Conservation (phyloP, 2,329 filamentous ascomycete species). For the Clonostachys rosea region DNA sequence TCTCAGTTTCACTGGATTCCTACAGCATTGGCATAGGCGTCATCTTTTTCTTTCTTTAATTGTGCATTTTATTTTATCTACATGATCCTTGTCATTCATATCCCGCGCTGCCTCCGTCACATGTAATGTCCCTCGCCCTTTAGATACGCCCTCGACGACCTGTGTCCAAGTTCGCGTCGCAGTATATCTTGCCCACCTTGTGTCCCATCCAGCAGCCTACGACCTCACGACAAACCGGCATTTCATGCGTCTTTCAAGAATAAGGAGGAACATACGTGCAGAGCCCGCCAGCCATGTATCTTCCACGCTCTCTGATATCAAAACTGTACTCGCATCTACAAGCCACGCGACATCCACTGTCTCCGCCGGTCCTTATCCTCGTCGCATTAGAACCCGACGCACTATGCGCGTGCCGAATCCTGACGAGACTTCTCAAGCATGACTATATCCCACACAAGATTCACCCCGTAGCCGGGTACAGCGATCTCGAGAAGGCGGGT, state of each 20-base stretch:
- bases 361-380: slow-evolving; percentile 85
- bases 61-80: neutral
- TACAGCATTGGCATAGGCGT: neutral
- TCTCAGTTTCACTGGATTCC: neutral
- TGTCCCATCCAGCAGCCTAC: too few species aligned
- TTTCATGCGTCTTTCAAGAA: too few species aligned
- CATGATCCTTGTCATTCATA: neutral
- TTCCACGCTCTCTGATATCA: slow-evolving; percentile 82
- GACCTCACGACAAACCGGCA: too few species aligned
- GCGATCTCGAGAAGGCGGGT: slow-evolving; percentile 77
- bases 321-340: slow-evolving; percentile 90
- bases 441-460: slow-evolving; percentile 99
- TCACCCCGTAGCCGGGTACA: slow-evolving; percentile 89
- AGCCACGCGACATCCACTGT: slow-evolving; percentile 80
- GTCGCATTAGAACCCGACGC: slow-evolving; percentile 93
- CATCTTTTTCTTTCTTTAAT: neutral
- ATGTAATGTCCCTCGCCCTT: neutral
- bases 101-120: neutral
- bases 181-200: too few species aligned
- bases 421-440: slow-evolving; percentile 89
- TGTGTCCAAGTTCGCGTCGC: too few species aligned
- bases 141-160: neutral
- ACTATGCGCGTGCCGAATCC: slow-evolving; percentile 89
- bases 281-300: slow-evolving; percentile 66
- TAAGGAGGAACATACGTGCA: slow-evolving; percentile 15